Conservation (phyloP, 306 rosid genomes). For the Hylodesmum podocarpum region DNA sequence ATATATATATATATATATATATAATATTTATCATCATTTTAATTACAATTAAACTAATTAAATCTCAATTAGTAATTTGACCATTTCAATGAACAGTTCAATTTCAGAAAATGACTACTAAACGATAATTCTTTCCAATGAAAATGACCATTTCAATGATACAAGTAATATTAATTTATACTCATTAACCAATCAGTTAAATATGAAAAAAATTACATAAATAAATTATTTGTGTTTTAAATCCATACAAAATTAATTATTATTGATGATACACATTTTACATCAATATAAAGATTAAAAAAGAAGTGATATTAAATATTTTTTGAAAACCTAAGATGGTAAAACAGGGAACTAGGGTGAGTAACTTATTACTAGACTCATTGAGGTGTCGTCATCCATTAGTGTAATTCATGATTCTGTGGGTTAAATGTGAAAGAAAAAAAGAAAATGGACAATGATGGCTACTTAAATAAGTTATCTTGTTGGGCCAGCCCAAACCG, state of each 20-base stretch:
- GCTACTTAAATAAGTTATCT: constrained; percentile 22
- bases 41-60: background rate
- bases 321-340: background rate
- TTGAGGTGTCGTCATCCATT: background rate
- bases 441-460: constrained; percentile 17
- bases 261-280: too few species aligned
- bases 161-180: too few species aligned
- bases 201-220: too few species aligned
- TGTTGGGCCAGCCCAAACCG: constrained; percentile 60
- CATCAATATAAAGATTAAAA: background rate
- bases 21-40: background rate
- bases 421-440: background rate
- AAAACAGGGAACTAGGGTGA: background rate
- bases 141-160: too few species aligned
- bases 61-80: background rate
- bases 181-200: too few species aligned
- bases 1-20: too few species aligned
- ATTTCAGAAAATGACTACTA: background rate
- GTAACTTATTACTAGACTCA: constrained; percentile 12
- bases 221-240: too few species aligned
- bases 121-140: too few species aligned
- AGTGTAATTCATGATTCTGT: constrained; percentile 1
- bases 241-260: too few species aligned
- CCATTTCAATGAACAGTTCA: background rate
- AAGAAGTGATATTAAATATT: background rate